These are phyloP conservation scores for Microcyclospora tardicrescens DNA, from an alignment of 2,329 filamentous ascomycete species.

Conservation along the genomic window DNA sequence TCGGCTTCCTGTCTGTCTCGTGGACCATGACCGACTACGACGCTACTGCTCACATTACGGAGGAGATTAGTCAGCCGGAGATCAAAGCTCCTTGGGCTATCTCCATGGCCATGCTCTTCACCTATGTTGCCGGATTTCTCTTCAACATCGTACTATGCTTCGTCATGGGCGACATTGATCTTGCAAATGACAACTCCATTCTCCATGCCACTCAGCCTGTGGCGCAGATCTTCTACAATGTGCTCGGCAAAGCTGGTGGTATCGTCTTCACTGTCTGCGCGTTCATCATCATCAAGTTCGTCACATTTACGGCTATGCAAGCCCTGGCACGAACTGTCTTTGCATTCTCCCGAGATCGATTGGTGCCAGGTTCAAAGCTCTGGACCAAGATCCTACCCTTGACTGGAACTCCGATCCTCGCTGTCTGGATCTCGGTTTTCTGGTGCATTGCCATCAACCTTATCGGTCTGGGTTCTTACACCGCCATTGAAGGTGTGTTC, in stretches of 20 bases:
- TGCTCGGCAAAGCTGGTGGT: conserved; percentile 39
- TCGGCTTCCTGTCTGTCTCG: conserved; percentile 46
- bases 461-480: conserved; percentile 44
- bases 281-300: conserved; percentile 46
- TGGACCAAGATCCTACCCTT: conserved; percentile 38
- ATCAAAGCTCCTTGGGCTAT: conserved; percentile 45
- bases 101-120: conserved; percentile 42
- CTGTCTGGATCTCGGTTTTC: conserved; percentile 44
- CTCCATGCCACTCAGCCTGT: conserved; percentile 39
- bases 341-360: conserved; percentile 41
- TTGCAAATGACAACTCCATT: conserved; percentile 17
- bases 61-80: conserved; percentile 40
- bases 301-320: conserved; percentile 46
- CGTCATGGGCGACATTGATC: conserved; percentile 39
- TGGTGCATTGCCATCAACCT: conserved; percentile 46
- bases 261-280: conserved; percentile 45
- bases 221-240: conserved; percentile 46
- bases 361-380: conserved; percentile 34
- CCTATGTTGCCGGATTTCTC: conserved; percentile 42
- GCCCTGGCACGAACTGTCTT: conserved; percentile 42
- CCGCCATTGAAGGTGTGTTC: conserved; percentile 41
- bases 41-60: conserved; percentile 35
- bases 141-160: conserved; percentile 48
- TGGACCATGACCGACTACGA: conserved; percentile 49
- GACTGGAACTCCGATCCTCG: conserved; percentile 40